Evolutionary conservation across 2,329 filamentous ascomycete genomes (phyloP).

Genomic region (Lecanosticta acicola): DNA sequence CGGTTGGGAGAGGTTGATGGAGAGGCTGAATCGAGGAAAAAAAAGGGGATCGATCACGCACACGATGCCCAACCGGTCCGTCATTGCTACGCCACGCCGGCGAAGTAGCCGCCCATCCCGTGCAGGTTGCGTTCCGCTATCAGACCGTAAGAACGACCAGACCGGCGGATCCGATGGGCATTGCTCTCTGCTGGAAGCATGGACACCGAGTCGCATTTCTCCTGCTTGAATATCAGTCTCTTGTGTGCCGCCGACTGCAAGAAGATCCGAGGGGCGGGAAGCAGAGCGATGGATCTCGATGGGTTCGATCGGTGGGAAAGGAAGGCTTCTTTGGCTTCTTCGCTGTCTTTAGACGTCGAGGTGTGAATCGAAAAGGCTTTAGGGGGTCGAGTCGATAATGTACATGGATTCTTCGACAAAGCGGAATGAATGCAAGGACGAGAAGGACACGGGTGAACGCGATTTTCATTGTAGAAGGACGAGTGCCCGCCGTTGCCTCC

Average conservation of each 20-base stretch:
- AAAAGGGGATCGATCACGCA: too few species aligned
- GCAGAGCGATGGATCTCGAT: slow-evolving; percentile 23
- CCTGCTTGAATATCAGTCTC: not conserved
- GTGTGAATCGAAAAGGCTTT: not conserved
- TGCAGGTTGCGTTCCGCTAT: slow-evolving; percentile 32
- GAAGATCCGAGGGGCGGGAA: slow-evolving; percentile 28
- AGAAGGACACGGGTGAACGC: slow-evolving; percentile 46
- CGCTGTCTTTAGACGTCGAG: too few species aligned
- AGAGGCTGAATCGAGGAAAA: too few species aligned
- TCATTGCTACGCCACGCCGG: slow-evolving; percentile 33
- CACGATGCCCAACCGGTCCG: slow-evolving; percentile 29
- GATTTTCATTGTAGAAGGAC: slow-evolving; percentile 57
- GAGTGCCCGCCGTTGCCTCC: slow-evolving; percentile 53
- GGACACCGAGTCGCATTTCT: slow-evolving; percentile 31
- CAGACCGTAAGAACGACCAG: slow-evolving; percentile 34
- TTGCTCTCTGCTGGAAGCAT: slow-evolving; percentile 34
- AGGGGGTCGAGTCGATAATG: slow-evolving; percentile 20
- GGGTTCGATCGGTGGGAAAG: slow-evolving; percentile 16
- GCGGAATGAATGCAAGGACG: slow-evolving; percentile 49
- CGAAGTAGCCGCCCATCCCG: slow-evolving; percentile 36
- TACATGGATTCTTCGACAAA: slow-evolving; percentile 59
- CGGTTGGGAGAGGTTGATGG: too few species aligned
- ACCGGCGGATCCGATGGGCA: slow-evolving; percentile 33
- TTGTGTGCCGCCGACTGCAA: too few species aligned
- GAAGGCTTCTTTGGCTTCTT: too few species aligned